Evolutionary conservation across 2,329 filamentous ascomycete genomes (phyloP), one percentile per base, ranked within the genome.

Genomic region (Ramularia collo-cygni): DNA sequence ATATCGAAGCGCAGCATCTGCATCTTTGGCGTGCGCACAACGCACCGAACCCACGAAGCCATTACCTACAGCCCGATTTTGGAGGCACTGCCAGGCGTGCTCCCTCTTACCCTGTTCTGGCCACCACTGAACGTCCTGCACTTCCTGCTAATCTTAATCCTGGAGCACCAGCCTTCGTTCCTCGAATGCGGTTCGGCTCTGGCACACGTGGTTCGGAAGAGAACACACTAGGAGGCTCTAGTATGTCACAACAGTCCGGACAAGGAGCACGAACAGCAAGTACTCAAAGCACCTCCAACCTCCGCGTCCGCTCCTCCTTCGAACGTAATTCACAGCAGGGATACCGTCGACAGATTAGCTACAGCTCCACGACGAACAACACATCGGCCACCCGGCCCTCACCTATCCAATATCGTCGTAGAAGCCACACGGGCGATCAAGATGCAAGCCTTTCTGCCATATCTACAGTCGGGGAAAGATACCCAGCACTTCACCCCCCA

Each of bases 131-230:
- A 26, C 27, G 15, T 29, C 27, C 12, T 21, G 30, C 31, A 16
- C 30, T 26, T 37, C 34, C 13, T 10, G 21, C 14, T 32, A 42
- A 19, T 38, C 46, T 61, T 8, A 53, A 61, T 37, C 54, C 56
- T 10, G 52, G 38, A 8, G 58, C 57, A 12, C 47, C 53, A 10
- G 44, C 51, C 4, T 60, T 61, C 36, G 47, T 59, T 3, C 55
- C 57, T 6, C 42, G 46, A 13, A 47, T 47, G 8, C 46, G 52
- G 12, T 55, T 56, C 21, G 56, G 42, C 3, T 51, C 49, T 9
- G 33, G 45, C 3, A 33, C 36, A 9, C 40, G 37, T 31, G 29
- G 32, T 12, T 47, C 38, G 28, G 26, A 38, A 7, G 42, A 47
- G 14, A 35, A 29, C 24, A 28, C 17, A 14, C 13, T 32, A 28